These are phyloP conservation scores for Elaeis oleifera DNA, from an alignment of 202 grass and related monocot genomes.

Conservation along the genomic window DNA sequence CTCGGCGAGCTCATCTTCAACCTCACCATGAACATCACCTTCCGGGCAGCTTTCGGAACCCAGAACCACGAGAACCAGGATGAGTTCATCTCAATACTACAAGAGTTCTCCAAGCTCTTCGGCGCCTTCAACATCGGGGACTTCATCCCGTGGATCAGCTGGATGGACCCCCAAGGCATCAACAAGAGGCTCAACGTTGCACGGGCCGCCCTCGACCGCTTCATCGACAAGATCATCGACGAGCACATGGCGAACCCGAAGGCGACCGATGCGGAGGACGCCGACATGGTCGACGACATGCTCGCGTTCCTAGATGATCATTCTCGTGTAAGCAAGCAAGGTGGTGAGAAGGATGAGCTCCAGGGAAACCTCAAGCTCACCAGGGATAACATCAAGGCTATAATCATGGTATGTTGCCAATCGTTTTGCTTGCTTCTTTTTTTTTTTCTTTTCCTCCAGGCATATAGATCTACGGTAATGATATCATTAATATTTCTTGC, in stretches of 20 bases:
- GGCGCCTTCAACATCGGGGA: constrained; percentile 7
- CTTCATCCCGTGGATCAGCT: constrained; percentile 15
- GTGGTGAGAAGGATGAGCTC: constrained; percentile 40
- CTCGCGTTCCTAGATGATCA: constrained; percentile 38
- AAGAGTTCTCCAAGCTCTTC: constrained; percentile 16
- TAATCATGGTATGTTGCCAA: constrained; percentile 70
- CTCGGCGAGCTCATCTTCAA: constrained; percentile 2
- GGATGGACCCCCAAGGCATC: background rate
- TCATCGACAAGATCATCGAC: constrained; percentile 21
- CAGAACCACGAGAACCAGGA: background rate
- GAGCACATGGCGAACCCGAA: constrained; percentile 14
- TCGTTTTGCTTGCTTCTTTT: too few species aligned
- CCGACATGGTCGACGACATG: constrained; percentile 21
- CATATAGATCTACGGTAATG: too few species aligned
- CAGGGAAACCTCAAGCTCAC: constrained; percentile 51
- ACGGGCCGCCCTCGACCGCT: background rate
- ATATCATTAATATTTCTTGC: too few species aligned
- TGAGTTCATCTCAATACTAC: constrained; percentile 7
- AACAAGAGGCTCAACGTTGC: constrained; percentile 4
- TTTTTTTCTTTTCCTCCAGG: too few species aligned
- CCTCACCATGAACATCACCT: constrained; percentile 6
- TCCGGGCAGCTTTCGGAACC: constrained; percentile 9
- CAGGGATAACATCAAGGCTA: constrained; percentile 79
- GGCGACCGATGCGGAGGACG: background rate
- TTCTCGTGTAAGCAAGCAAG: too few species aligned